Evolutionary conservation across 2,329 filamentous ascomycete species (phyloP).

Genomic region (Fusarium xylarioides): DNA sequence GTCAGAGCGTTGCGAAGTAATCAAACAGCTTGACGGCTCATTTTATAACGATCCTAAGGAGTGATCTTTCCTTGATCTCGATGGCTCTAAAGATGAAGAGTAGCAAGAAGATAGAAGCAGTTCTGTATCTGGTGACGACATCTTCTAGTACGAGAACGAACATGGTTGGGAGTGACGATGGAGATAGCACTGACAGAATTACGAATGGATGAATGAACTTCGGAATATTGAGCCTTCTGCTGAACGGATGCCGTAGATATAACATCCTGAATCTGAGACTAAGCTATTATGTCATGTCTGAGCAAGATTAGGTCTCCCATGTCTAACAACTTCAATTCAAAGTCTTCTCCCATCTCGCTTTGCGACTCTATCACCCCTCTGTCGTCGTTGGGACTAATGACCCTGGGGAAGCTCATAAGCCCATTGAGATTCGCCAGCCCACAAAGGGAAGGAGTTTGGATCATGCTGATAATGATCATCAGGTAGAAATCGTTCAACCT

Average conservation of each 20-base stretch:
- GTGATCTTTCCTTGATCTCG: neutral
- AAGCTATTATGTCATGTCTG: neutral
- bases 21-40: neutral
- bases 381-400: neutral
- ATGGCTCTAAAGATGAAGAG: neutral
- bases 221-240: neutral
- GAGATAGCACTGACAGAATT: neutral
- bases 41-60: neutral
- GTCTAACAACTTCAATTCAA: neutral
- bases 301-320: neutral
- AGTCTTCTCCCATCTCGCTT: neutral
- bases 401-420: neutral
- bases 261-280: neutral
- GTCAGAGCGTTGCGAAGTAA: neutral
- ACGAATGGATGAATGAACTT: neutral
- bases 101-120: neutral
- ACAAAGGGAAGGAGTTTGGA: neutral
- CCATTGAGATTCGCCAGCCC: neutral
- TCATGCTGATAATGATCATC: neutral
- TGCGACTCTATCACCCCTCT: neutral
- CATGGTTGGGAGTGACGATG: neutral
- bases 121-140: neutral
- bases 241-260: neutral
- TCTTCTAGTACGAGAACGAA: neutral
- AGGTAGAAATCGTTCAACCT: neutral